Conservation (phyloP, 1,284 basidiomycete genomes). For the Tylopilus orsonianus region DNA sequence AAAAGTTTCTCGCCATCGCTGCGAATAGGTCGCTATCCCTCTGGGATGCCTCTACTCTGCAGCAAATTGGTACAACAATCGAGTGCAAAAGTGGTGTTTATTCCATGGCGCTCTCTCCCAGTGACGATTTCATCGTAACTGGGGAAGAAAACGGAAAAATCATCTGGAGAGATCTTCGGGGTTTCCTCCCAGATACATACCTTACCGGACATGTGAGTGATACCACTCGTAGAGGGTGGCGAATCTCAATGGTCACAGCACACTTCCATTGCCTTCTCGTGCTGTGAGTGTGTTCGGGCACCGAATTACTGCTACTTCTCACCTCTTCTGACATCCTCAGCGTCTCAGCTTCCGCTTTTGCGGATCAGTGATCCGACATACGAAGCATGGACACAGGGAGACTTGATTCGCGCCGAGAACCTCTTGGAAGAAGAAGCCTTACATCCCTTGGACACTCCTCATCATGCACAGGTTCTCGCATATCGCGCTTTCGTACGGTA, state of each 20-base stretch:
- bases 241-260: no score
- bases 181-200: not conserved
- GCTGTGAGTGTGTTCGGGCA: no score
- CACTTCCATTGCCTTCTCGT: not conserved
- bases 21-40: no score
- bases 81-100: no score
- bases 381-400: not conserved
- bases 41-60: no score
- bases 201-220: not conserved
- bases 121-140: no score
- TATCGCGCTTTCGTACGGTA: not conserved
- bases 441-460: not conserved
- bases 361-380: not conserved
- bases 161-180: not conserved
- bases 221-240: not conserved
- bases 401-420: not conserved
- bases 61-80: no score
- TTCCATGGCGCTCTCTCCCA: no score
- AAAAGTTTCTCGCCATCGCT: no score
- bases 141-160: no score
- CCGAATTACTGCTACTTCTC: no score
- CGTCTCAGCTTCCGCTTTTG: not conserved
- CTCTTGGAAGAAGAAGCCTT: not conserved
- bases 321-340: not conserved
- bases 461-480: not conserved